Evolutionary conservation across 2,329 filamentous ascomycete species (phyloP).

Genomic region (Fusarium odoratissimum): DNA sequence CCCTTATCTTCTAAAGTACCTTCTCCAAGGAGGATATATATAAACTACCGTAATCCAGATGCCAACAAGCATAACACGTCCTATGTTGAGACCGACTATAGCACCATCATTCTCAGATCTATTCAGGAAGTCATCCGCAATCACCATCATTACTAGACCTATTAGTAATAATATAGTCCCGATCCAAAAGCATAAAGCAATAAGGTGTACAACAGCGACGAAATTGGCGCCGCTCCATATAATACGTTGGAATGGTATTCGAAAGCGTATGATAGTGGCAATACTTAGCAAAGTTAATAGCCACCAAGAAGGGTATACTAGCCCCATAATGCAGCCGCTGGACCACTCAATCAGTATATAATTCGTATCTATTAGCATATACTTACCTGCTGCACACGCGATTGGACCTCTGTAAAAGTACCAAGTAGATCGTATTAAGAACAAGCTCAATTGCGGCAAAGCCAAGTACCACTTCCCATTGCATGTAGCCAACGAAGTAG

Average conservation of each 20-base stretch:
- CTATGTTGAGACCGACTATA: background rate
- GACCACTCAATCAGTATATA: fast-evolving
- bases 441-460: background rate
- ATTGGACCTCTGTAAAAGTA: background rate
- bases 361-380: fast-evolving
- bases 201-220: background rate
- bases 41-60: background rate
- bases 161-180: background rate
- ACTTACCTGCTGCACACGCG: background rate
- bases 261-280: background rate
- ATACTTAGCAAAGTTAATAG: background rate
- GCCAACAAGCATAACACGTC: background rate
- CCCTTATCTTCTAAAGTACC: fast-evolving
- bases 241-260: background rate
- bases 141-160: background rate
- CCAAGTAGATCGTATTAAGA: background rate
- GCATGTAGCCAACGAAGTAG: background rate
- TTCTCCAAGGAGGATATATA: background rate
- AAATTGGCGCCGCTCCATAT: background rate
- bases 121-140: background rate
- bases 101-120: background rate
- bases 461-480: background rate
- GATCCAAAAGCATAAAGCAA: background rate
- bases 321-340: background rate
- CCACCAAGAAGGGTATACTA: background rate